Evolutionary conservation across 1,284 basidiomycete genomes (phyloP).

Genomic region (Ceratobasidium sp.): DNA sequence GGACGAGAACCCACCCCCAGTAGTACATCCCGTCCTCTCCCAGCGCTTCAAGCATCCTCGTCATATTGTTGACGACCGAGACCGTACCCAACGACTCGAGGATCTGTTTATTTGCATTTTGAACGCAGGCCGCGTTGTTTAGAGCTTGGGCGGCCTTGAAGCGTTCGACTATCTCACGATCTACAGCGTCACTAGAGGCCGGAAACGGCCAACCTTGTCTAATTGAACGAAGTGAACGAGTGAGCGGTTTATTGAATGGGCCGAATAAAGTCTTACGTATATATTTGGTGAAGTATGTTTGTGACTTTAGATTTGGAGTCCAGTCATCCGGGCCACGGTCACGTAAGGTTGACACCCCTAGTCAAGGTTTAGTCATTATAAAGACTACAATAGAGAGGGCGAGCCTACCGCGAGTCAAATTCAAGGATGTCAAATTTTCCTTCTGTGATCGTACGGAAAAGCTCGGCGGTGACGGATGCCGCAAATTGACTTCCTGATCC

Average conservation of each 20-base stretch:
- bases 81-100: constrained; percentile 46
- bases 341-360: constrained; percentile 14
- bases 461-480: constrained; percentile 17
- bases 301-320: constrained; percentile 29
- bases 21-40: constrained; percentile 48
- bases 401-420: constrained; percentile 32
- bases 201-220: constrained; percentile 4
- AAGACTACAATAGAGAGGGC: neutral
- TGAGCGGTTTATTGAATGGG: too few relatives aligned
- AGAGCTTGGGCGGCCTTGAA: neutral
- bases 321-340: constrained; percentile 22
- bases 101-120: constrained; percentile 43
- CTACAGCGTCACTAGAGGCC: neutral
- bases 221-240: too few relatives aligned
- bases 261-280: too few relatives aligned
- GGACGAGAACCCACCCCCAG: constrained; percentile 48
- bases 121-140: constrained; percentile 37
- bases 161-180: neutral
- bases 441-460: constrained; percentile 40
- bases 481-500: constrained; percentile 43
- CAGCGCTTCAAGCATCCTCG: constrained; percentile 47
- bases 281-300: too few relatives aligned
- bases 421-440: constrained; percentile 45
- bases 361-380: neutral
- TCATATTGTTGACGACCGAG: constrained; percentile 48